phyloP scores from a whole-genome alignment of 257 asterid species.

The Przewalskia tangutica region DNA sequence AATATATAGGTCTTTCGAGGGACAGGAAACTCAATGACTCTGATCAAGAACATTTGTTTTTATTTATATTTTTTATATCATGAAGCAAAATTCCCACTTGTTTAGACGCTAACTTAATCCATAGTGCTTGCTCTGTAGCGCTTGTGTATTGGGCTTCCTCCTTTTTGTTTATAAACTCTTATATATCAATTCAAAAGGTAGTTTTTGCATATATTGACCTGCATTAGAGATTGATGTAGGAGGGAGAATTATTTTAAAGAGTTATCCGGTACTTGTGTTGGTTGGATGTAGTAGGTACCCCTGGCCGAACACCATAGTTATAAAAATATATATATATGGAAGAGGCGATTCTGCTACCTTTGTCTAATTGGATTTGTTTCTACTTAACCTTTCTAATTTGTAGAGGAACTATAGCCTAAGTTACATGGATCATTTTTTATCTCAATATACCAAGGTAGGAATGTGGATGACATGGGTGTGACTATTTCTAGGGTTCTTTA shows the following conservation, averaged over 20 bases:
- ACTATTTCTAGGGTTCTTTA: neutral
- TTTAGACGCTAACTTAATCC: neutral
- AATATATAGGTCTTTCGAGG: neutral
- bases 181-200: neutral
- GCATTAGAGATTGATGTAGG: neutral
- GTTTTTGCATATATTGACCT: neutral
- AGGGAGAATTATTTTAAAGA: neutral
- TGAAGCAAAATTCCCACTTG: too few species aligned
- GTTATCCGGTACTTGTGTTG: too few species aligned
- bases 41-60: neutral
- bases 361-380: neutral
- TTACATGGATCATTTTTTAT: neutral
- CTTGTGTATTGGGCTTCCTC: neutral
- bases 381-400: neutral
- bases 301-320: too few species aligned
- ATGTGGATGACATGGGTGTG: neutral
- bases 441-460: neutral
- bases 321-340: neutral
- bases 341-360: neutral
- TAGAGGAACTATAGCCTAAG: neutral
- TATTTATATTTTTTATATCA: neutral
- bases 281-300: too few species aligned
- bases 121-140: neutral
- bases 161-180: neutral
- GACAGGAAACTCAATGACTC: neutral